phyloP scores from a whole-genome alignment of 2,329 filamentous ascomycete genomes.

The Zymoseptoria brevis region DNA sequence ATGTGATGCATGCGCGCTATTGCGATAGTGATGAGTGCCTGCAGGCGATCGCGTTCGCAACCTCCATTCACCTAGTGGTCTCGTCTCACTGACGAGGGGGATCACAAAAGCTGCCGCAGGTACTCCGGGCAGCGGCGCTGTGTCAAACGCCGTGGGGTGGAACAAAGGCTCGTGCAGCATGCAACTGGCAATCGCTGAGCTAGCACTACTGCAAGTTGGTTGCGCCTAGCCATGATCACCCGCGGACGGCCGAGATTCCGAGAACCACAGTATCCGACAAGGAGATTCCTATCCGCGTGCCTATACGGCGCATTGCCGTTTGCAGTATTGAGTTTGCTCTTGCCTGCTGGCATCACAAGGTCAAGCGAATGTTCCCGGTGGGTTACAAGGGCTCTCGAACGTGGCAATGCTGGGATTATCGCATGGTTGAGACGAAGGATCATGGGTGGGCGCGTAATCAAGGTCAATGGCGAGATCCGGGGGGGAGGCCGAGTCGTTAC shows the following conservation, averaged over 20 bases:
- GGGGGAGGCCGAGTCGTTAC: neutral
- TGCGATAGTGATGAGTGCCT: neutral
- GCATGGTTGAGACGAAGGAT: neutral
- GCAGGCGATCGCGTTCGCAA: neutral
- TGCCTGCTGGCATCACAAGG: neutral
- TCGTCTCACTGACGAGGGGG: neutral
- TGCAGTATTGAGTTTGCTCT: neutral
- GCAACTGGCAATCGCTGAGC: neutral
- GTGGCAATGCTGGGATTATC: neutral
- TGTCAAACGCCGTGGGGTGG: neutral
- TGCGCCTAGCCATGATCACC: neutral
- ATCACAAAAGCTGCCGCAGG: neutral
- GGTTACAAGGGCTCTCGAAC: neutral
- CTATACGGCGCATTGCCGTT: neutral
- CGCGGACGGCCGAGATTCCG: neutral
- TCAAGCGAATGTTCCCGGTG: neutral
- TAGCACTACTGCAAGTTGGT: neutral
- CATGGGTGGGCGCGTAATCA: neutral
- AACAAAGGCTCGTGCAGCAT: neutral
- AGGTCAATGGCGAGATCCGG: neutral
- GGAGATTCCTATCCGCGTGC: neutral
- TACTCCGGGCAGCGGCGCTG: neutral
- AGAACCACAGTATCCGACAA: neutral
- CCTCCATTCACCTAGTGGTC: neutral
- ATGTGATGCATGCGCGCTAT: neutral